Conservation (phyloP, 805 yeast species). For the Metschnikowia cerradonensis region DNA sequence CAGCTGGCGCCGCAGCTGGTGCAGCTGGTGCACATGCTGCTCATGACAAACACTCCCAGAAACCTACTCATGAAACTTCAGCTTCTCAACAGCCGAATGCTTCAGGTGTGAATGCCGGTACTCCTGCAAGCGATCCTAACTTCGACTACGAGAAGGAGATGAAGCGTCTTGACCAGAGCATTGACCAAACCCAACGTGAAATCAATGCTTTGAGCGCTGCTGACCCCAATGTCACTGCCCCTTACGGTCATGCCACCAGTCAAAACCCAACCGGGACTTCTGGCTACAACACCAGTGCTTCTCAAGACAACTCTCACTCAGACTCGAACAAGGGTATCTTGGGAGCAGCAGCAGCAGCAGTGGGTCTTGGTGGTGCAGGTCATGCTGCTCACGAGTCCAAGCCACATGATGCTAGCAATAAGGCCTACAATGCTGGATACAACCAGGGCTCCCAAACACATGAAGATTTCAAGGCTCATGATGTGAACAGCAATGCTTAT, state of each 20-base stretch:
- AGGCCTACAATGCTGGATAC: conserved; percentile 14
- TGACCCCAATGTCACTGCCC: too few relatives aligned
- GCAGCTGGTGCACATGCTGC: conserved; percentile 6
- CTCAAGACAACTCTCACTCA: background rate
- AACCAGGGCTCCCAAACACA: background rate
- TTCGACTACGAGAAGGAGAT: conserved; percentile 24
- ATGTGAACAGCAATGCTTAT: conserved; percentile 1
- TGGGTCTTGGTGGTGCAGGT: conserved; percentile 16
- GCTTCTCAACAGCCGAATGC: conserved; percentile 4
- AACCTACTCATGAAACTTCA: conserved; percentile 5
- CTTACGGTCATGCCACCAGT: too few relatives aligned
- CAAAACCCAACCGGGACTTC: background rate
- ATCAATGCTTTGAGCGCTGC: conserved; percentile 15
- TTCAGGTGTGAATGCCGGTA: conserved; percentile 4
- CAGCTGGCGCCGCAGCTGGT: background rate
- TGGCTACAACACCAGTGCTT: background rate
- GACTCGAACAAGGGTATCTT: conserved; percentile 8
- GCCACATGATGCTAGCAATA: background rate
- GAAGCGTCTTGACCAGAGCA: conserved; percentile 22
- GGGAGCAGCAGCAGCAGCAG: conserved; percentile 23
- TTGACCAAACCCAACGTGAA: conserved; percentile 24
- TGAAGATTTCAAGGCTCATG: background rate
- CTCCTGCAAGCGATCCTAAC: conserved; percentile 15
- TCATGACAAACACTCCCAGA: background rate
- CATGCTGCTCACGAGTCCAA: conserved; percentile 4